Evolutionary conservation across 2,329 filamentous ascomycete species (phyloP), one percentile per base, ranked within the genome.

Genomic region (Sphaerulina vaccinii): DNA sequence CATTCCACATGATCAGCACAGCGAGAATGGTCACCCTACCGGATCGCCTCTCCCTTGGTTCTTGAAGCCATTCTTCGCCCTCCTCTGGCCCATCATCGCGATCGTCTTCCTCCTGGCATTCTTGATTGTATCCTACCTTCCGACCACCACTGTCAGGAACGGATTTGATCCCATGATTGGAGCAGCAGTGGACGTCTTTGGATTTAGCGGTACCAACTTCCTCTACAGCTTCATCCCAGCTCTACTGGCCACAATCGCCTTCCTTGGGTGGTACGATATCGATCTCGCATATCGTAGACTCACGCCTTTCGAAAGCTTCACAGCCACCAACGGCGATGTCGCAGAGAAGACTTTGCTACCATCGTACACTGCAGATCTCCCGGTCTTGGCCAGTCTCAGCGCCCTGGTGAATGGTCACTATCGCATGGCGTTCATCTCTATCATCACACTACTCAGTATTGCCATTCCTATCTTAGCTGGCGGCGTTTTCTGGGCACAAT

Each of bases 151-250:
- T 9, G 77, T 95, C 23, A 72, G 79, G 32, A 68, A 76, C 6
- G 91, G 90, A 7, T 96, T 95, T 68, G 69, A 78, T 5, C 90
- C 91, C 2, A 74, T 78, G 5, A 73, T 96, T 1, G 73, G 77
- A 8, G 83, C 61, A n/a, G 54, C 60, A 4, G 65, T 69, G 33
- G 64, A 61, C 60, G 56, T 32, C 5, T 61, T 64, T 21, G 88
- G 86, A 15, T 96, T 95, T 70, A 95, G 89, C 1, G 77, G 88
- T 0, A 88, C 90, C 43, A 90, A 96, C 70, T 96, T 96, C 71
- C 73, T 96, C 44, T 96, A 90, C 74, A 83, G 81, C 55, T 90
- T 91, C 69, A 50, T 91, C 18, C 87, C 88, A 0, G 81, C 85
- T 2, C 61, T 87, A 0, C 66, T 90, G 22, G 88, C 84, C 3